Evolutionary conservation across 257 asterid genomes (phyloP), one percentile per base, ranked within the genome.

Genomic region (Solanum dulcamara): DNA sequence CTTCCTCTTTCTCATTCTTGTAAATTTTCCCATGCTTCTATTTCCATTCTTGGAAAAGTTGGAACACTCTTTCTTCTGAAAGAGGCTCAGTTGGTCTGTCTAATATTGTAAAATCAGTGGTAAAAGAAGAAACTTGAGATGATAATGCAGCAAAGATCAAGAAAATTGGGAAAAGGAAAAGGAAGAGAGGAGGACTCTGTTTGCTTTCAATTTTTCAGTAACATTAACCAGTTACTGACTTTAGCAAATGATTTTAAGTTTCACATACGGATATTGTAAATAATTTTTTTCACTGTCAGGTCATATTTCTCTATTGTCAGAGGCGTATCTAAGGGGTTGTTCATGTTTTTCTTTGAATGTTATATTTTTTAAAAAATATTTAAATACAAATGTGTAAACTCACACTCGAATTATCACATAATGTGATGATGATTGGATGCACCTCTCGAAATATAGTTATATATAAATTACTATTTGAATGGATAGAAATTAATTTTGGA

Each of bases 41-140:
- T 81, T 57, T 87, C 92, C 90, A 88, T 84, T 62, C 64, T 20
- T 84, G 88, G 83, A 86, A 88, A 72, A 86, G 77, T 15, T 84
- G 84, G 50, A 53, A 53, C 26, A 88, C 77, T 28, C 80, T 75
- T 38, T 86, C 86, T 38, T 87, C 86, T 30, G 81, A 62, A 30
- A 86, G 18, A 37, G 84, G 22, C 30, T 83, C 85, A 17, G 57
- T 42, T 10, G 44, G 80, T 18, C 48, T 14, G 12, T 64, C 64
- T 28, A 85, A 38, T 8, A 71, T 83, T 15, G 86, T 84, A 84
- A 83, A 83, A 15, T 77, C 82, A 8, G 50, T 83, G 38, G 22
- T 48, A 22, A 86, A 83, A 50, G 82, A 33, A 46, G 60, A 77
- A 77, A 77, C 42, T 77, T 46, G 82, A 26, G 60, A 77, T 15